Conservation (phyloP, 176 grass and related monocot genomes). For the Oryza coarctata region DNA sequence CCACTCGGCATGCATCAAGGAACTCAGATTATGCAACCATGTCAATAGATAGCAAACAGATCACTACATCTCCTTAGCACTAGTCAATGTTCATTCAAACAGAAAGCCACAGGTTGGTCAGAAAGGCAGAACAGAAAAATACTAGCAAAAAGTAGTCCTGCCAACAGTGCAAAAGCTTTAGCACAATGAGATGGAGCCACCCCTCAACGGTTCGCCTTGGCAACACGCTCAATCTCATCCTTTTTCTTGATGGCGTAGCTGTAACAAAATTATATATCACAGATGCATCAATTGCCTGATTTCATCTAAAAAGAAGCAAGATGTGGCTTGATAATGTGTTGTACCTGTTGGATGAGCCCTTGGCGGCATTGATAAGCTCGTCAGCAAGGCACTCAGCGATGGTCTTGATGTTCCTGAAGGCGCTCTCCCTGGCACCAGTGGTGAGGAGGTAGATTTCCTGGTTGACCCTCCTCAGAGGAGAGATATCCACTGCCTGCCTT, state of each 20-base stretch:
- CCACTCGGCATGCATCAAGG: neutral
- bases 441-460: slow-evolving; percentile 83
- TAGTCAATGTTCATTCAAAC: neutral
- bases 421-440: slow-evolving; percentile 73
- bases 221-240: slow-evolving; percentile 73
- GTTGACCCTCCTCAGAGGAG: slow-evolving; percentile 70
- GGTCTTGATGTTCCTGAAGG: slow-evolving; percentile 86
- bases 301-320: neutral
- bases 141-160: neutral
- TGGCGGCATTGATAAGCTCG: slow-evolving; percentile 76
- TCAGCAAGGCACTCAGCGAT: slow-evolving; percentile 81
- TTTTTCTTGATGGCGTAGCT: slow-evolving; percentile 80
- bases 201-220: slow-evolving; percentile 77
- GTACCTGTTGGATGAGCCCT: slow-evolving; percentile 80
- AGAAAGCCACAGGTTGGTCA: neutral
- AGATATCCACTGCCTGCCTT: slow-evolving; percentile 88
- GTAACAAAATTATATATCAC: neutral
- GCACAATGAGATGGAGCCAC: slow-evolving; percentile 24
- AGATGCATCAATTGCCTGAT: neutral
- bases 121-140: neutral
- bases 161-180: neutral
- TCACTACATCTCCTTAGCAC: neutral
- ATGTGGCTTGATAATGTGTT: neutral
- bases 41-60: neutral
- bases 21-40: neutral